Evolutionary conservation across 768 basidiomycete genomes (phyloP).

Genomic region (Leccinum sublutescens): DNA sequence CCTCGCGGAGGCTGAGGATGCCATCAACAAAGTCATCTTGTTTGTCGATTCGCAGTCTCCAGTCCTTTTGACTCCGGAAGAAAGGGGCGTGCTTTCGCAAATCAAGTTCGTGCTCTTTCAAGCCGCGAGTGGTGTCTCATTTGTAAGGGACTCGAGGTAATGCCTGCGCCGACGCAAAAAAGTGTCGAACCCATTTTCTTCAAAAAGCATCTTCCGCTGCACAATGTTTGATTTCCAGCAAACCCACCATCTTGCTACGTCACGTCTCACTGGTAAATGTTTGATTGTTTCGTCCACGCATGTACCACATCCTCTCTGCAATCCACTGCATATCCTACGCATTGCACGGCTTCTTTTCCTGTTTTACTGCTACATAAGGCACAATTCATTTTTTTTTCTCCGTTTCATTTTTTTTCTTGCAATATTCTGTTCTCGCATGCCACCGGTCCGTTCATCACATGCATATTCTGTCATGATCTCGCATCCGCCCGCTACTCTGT

Average conservation of each 20-base stretch:
- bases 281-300: constrained; percentile 16
- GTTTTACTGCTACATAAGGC: constrained; percentile 16
- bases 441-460: constrained; percentile 14
- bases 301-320: constrained; percentile 23
- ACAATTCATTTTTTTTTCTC: constrained; percentile 14
- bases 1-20: constrained; percentile 50
- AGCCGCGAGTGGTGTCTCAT: constrained; percentile 38
- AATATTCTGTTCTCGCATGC: constrained; percentile 24
- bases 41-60: constrained; percentile 47
- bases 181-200: constrained; percentile 5
- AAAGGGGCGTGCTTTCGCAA: constrained; percentile 41
- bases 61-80: constrained; percentile 31
- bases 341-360: constrained; percentile 18
- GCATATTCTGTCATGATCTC: constrained; percentile 14
- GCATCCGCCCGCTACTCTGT: constrained; percentile 15
- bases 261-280: constrained; percentile 24
- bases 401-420: constrained; percentile 4
- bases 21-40: constrained; percentile 51
- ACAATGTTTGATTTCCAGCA: constrained; percentile 13
- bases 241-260: constrained; percentile 13
- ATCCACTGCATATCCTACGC: constrained; percentile 24
- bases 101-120: constrained; percentile 57
- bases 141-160: constrained; percentile 33
- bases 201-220: constrained; percentile 20
- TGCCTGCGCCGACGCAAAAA: neutral